Evolutionary conservation across 805 yeast genomes (phyloP), one percentile per base, ranked within the genome.

Genomic region (Yarrowia sp.): DNA sequence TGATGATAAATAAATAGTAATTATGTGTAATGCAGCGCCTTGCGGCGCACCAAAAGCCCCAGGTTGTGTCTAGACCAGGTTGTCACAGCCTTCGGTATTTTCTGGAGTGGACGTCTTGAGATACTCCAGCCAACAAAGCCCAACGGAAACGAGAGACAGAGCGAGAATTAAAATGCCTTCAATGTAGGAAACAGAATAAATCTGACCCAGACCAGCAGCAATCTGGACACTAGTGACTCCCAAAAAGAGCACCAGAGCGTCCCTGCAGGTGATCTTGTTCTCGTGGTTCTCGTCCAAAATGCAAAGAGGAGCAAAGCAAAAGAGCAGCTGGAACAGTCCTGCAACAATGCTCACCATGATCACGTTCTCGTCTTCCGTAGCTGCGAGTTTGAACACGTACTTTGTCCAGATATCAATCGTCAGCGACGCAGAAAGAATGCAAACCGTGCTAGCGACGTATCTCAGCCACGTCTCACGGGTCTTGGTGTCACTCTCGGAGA

Each of bases 251-350:
- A 8, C 14, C 8, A 47, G 27, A 14, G 38, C 55, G 5, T 31
- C 36, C 4, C 14, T 19, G n/a, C 21, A 12, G n/a, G n/a, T 12
- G 8, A 47, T 47, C 3, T 31, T 14, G 9, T 27, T 27, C 3
- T 47, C 55, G 10, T 47, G 38, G 14, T 32, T 31, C 38, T 47
- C 55, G n/a, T 47, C 55, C 19, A 47, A 10, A 9, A 47, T 21
- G 14, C 38, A 31, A 3, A 47, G 27, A 2, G 55, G 27, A 6
- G 38, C 55, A 31, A 47, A 47, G 7, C 55, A 47, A 12, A 47
- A 31, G n/a, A 47, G 27, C 10, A 47, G 5, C 38, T 47, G 55
- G 55, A 47, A 47, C 13, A 31, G 2, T 6, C 55, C 55, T 1
- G 38, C 38, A 27, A 47, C n/a, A 6, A 47, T 31, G 9, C 9